Evolutionary conservation across 495 filamentous ascomycete species (phyloP).

Genomic region (Daldinia caldariorum): DNA sequence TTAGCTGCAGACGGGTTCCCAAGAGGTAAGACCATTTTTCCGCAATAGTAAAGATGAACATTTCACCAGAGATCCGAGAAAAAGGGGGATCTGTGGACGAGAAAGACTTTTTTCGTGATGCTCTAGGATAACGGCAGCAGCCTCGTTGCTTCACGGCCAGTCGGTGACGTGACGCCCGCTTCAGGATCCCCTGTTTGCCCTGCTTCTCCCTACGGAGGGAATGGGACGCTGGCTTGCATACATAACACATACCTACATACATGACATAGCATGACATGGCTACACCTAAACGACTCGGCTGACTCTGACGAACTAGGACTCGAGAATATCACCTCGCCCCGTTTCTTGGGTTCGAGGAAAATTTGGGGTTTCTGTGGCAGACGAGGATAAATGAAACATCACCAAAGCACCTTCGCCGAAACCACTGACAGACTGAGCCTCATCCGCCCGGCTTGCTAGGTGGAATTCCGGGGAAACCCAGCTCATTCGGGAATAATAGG

Average conservation of each 20-base stretch:
- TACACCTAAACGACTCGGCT: constrained; percentile 26
- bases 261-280: constrained; percentile 16
- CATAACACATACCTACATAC: not conserved
- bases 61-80: too few species aligned
- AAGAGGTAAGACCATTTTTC: constrained; percentile 31
- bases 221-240: constrained; percentile 14
- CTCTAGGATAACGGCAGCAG: constrained; percentile 25
- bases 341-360: constrained; percentile 38
- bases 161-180: constrained; percentile 23
- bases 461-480: constrained; percentile 36
- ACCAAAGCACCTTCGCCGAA: not conserved
- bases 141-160: constrained; percentile 30
- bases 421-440: constrained; percentile 27
- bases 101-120: not conserved
- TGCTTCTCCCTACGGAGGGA: constrained; percentile 26
- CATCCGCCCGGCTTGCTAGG: constrained; percentile 31
- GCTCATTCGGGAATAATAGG: constrained; percentile 22
- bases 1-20: constrained; percentile 32
- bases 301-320: constrained; percentile 14
- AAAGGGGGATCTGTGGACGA: not conserved
- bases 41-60: not conserved
- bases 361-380: constrained; percentile 4
- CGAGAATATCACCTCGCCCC: constrained; percentile 35
- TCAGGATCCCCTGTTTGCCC: constrained; percentile 25
- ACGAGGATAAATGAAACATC: constrained; percentile 11